A percentile compares a stretch with the other conserved stretches of the same genome.
These are phyloP conservation scores for Rubia peregrina DNA, from an alignment of 305 asterid genomes.

Conservation along the genomic window DNA sequence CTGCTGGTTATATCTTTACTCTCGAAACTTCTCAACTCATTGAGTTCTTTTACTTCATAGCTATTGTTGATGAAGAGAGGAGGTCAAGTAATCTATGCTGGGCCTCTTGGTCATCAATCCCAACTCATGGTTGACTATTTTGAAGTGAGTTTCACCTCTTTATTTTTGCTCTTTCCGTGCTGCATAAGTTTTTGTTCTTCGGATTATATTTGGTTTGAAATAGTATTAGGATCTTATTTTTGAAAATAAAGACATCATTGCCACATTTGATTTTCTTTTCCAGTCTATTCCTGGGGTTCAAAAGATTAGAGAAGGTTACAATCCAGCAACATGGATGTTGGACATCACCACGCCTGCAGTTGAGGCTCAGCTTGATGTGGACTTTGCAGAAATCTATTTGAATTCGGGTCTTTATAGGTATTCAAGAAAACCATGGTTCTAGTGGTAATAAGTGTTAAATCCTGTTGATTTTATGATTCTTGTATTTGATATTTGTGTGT, in stretches of 20 bases:
- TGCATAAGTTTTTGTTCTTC: not conserved
- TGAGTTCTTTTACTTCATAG: constrained; percentile 8
- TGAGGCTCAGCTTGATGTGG: constrained; percentile 63
- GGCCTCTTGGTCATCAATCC: constrained; percentile 79
- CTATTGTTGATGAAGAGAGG: constrained; percentile 80
- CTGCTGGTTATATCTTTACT: not conserved
- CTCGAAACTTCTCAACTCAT: not conserved
- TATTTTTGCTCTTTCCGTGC: not conserved
- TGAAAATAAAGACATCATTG: not conserved
- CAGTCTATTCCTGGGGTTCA: constrained; percentile 81
- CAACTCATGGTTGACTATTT: constrained; percentile 54
- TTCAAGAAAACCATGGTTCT: constrained; percentile 1
- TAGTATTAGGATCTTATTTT: not conserved
- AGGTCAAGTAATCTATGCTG: constrained; percentile 71
- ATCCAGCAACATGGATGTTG: constrained; percentile 97
- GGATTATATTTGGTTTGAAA: not conserved
- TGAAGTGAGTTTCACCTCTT: constrained; percentile 37
- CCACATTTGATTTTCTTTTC: constrained; percentile 5
- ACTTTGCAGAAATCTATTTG: constrained; percentile 64
- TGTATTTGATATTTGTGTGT: not conserved
- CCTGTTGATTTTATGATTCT: not conserved
- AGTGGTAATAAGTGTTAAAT: not conserved
- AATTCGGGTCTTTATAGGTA: constrained; percentile 73
- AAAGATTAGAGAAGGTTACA: constrained; percentile 63
- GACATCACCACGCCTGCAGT: constrained; percentile 62